Conservation (phyloP, 805 yeast genomes). For the Metahyphopichia silvanorum region DNA sequence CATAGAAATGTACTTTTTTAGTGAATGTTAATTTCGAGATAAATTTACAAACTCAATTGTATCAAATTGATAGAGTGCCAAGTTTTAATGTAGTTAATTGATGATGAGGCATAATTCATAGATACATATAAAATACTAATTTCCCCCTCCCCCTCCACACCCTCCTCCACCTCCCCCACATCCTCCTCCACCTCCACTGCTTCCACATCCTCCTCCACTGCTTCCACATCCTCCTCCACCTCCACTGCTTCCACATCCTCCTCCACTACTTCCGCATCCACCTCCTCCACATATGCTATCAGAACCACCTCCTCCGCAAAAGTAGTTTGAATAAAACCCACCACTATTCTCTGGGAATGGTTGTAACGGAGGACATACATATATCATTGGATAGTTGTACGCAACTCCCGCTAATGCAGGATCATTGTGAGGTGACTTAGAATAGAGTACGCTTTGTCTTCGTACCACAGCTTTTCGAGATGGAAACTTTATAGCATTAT, state of each 20-base stretch:
- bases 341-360: constrained; percentile 4
- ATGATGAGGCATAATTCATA: too few species aligned
- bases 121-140: too few species aligned
- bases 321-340: neutral
- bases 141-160: too few species aligned
- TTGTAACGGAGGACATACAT: constrained; percentile 5
- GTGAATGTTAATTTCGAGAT: too few species aligned
- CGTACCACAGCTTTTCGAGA: constrained; percentile 2
- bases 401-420: neutral
- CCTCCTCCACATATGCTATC: constrained; percentile 3
- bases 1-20: too few species aligned
- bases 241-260: constrained; percentile 1
- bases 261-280: constrained; percentile 2
- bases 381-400: constrained; percentile 2
- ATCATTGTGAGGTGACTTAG: constrained; percentile 4
- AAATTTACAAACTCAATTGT: too few species aligned
- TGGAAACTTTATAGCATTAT: constrained; percentile 10
- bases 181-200: too few species aligned
- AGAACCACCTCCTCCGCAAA: constrained; percentile 1
- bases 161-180: too few species aligned
- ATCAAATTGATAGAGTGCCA: too few species aligned
- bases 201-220: too few species aligned
- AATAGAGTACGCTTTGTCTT: neutral
- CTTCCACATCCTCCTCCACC: too few species aligned
- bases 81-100: too few species aligned